These are phyloP conservation scores for Suhomyces sp. DNA, from an alignment of 805 yeast species.

Conservation along the genomic window DNA sequence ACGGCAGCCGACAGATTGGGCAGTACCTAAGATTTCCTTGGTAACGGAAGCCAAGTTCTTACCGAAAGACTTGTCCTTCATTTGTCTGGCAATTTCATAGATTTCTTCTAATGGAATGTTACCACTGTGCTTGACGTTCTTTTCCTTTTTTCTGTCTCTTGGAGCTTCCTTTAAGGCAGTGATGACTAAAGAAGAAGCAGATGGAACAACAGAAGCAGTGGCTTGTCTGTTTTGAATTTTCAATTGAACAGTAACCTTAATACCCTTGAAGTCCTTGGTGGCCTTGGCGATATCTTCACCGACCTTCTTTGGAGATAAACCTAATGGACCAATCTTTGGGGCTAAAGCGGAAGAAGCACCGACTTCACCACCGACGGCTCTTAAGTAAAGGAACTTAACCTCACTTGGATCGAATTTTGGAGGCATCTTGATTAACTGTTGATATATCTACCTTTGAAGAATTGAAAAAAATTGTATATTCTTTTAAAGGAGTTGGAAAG, in stretches of 20 bases:
- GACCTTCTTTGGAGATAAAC: conserved; percentile 99
- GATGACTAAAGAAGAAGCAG: conserved; percentile 98
- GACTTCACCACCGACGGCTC: conserved; percentile 99
- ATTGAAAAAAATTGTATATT: conserved; percentile 3
- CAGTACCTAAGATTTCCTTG: conserved; percentile 99
- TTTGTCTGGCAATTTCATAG: conserved; percentile 94
- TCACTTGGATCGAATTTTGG: conserved; percentile 98
- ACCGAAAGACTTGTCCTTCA: conserved; percentile 98
- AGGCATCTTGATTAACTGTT: conserved; percentile 59
- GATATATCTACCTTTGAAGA: conserved; percentile 5
- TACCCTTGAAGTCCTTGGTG: conserved; percentile 98
- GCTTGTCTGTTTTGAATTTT: conserved; percentile 99
- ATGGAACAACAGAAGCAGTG: conserved; percentile 96
- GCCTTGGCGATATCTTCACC: conserved; percentile 99
- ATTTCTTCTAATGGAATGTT: conserved; percentile 97
- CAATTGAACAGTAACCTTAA: conserved; percentile 97
- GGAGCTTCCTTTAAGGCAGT: conserved; percentile 99
- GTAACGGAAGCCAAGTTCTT: conserved; percentile 94
- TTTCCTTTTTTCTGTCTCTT: conserved; percentile 99
- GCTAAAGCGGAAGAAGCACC: conserved; percentile 99
- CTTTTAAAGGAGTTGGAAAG: conserved; percentile 6
- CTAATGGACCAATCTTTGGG: conserved; percentile 99
- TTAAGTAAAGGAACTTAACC: conserved; percentile 96
- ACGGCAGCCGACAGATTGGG: conserved; percentile 99
- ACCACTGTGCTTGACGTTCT: conserved; percentile 99